These are phyloP conservation scores for Furcasterigmium furcatum DNA, from an alignment of 2,329 filamentous ascomycete species.

Conservation along the genomic window DNA sequence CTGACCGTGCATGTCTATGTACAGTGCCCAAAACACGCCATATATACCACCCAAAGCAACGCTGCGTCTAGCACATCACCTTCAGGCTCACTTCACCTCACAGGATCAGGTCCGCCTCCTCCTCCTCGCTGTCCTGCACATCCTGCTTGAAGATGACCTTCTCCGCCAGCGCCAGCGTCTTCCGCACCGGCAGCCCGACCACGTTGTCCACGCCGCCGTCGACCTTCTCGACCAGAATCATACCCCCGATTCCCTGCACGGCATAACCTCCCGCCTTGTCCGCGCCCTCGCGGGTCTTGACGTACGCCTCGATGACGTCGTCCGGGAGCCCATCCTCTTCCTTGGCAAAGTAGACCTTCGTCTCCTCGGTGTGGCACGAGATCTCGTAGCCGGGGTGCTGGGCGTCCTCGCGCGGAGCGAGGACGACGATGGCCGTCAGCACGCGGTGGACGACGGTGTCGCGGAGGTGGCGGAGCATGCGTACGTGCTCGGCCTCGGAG, in stretches of 20 bases:
- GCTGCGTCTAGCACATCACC: too few relatives aligned
- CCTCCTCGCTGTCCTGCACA: slow-evolving; percentile 54
- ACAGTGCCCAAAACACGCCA: too few relatives aligned
- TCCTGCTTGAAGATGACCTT: slow-evolving; percentile 77
- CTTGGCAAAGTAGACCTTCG: slow-evolving; percentile 79
- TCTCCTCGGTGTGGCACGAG: slow-evolving; percentile 83
- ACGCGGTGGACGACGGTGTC: slow-evolving; percentile 78
- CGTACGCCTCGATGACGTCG: slow-evolving; percentile 77
- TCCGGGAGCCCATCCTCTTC: slow-evolving; percentile 60
- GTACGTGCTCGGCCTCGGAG: slow-evolving; percentile 74
- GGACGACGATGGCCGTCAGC: slow-evolving; percentile 79
- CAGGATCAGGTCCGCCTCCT: slow-evolving; percentile 23
- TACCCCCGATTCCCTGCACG: slow-evolving; percentile 81
- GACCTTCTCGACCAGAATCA: slow-evolving; percentile 84
- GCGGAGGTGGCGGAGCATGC: slow-evolving; percentile 78
- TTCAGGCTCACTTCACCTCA: neutral
- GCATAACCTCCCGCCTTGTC: slow-evolving; percentile 98
- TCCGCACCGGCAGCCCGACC: slow-evolving; percentile 80
- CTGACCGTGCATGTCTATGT: too few relatives aligned
- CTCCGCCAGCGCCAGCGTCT: slow-evolving; percentile 78
- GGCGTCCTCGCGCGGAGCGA: slow-evolving; percentile 78
- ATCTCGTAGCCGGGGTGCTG: slow-evolving; percentile 82
- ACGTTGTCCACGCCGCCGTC: slow-evolving; percentile 94
- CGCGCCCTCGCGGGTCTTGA: slow-evolving; percentile 82
- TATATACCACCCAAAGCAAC: too few relatives aligned